These are phyloP conservation scores for Ceratobasidium sp. DNA, from an alignment of 1,284 basidiomycete species.

Conservation along the genomic window DNA sequence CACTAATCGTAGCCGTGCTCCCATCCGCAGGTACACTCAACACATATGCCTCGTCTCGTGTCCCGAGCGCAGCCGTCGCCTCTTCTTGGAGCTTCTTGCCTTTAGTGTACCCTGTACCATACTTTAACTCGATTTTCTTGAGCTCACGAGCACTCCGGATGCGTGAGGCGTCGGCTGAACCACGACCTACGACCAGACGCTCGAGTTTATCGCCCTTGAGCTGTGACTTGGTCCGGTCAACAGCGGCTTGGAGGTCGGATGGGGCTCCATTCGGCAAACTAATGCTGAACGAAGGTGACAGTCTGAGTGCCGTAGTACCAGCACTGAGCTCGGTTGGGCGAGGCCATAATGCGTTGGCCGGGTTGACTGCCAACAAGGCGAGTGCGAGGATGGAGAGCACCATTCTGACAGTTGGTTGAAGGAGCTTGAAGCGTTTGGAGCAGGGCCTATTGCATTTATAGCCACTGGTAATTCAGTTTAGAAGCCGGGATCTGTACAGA, in stretches of 20 bases:
- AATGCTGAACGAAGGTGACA: constrained; percentile 59
- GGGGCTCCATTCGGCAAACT: constrained; percentile 52
- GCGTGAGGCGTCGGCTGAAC: constrained; percentile 51
- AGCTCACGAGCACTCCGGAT: constrained; percentile 48
- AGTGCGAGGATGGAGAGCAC: constrained; percentile 12
- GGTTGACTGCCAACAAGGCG: constrained; percentile 22
- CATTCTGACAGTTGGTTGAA: background rate
- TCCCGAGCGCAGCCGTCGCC: constrained; percentile 59
- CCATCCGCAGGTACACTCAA: constrained; percentile 69
- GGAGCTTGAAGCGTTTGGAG: background rate
- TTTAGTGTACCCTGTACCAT: constrained; percentile 5
- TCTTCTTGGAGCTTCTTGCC: constrained; percentile 53
- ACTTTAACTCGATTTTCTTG: constrained; percentile 29
- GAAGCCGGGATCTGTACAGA: background rate
- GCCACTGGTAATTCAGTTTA: background rate
- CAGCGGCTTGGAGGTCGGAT: constrained; percentile 57
- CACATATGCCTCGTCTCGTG: constrained; percentile 70
- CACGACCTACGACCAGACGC: constrained; percentile 59
- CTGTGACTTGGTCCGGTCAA: constrained; percentile 51
- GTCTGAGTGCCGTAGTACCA: constrained; percentile 59
- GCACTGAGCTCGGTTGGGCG: constrained; percentile 60
- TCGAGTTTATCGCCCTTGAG: constrained; percentile 57
- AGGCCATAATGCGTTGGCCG: constrained; percentile 62
- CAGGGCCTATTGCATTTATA: constrained; percentile 13
- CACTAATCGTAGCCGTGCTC: constrained; percentile 62